Evolutionary conservation across 805 yeast genomes (phyloP).

Genomic region (Vanderwaltozyma polyspora): DNA sequence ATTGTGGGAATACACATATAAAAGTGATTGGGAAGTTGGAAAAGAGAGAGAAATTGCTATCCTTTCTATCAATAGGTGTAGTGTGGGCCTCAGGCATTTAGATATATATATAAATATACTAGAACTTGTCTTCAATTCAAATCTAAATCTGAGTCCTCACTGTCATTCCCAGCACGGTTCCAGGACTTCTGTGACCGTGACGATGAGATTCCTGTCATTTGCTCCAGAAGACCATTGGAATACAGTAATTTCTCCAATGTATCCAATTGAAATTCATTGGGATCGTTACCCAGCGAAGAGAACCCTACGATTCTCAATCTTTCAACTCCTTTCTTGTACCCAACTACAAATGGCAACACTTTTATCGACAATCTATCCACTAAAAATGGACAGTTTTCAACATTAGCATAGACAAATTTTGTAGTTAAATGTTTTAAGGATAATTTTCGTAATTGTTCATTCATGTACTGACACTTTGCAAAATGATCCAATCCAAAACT

Average conservation of each 20-base stretch:
- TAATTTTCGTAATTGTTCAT: conserved; percentile 32
- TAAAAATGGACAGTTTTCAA: conserved; percentile 59
- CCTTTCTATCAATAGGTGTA: too few species aligned
- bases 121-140: too few species aligned
- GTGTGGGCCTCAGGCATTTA: too few species aligned
- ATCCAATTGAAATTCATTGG: conserved; percentile 36
- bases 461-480: conserved; percentile 49
- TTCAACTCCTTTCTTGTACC: conserved; percentile 52
- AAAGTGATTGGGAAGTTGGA: too few species aligned
- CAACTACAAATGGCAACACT: conserved; percentile 59
- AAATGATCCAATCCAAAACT: conserved; percentile 58
- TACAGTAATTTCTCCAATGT: conserved; percentile 36
- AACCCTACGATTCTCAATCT: conserved; percentile 56
- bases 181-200: too few species aligned
- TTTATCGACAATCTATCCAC: conserved; percentile 51
- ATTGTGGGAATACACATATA: too few species aligned
- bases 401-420: conserved; percentile 44
- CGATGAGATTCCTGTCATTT: conserved; percentile 3
- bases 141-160: too few species aligned
- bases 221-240: conserved; percentile 1
- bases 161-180: neutral
- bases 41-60: too few species aligned
- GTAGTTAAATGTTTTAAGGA: conserved; percentile 50
- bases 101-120: too few species aligned
- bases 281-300: conserved; percentile 39